Evolutionary conservation across 805 yeast genomes (phyloP).

Genomic region (Wickerhamiella vanderwaltii): DNA sequence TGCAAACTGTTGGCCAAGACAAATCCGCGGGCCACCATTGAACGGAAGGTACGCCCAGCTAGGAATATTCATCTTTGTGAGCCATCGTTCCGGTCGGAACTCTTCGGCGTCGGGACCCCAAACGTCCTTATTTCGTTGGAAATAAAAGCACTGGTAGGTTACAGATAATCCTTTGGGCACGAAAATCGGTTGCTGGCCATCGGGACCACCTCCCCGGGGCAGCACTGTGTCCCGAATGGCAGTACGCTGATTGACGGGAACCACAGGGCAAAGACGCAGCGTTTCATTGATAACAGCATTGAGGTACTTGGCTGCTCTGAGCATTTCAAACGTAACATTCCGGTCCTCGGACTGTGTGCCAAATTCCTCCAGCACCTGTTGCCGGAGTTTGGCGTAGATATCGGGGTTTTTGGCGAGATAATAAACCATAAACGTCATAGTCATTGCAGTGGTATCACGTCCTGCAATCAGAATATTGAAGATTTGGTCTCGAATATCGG

Average conservation of each 20-base stretch:
- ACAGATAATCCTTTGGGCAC: conserved; percentile 32
- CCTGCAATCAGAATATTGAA: conserved; percentile 37
- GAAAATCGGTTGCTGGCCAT: conserved; percentile 28
- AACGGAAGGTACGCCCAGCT: conserved; percentile 43
- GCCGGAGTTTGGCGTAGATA: conserved; percentile 28
- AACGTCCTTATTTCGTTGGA: conserved; percentile 29
- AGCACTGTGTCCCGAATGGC: conserved; percentile 34
- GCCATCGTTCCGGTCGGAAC: conserved; percentile 32
- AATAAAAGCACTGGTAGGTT: conserved; percentile 29
- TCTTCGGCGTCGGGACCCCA: conserved; percentile 33
- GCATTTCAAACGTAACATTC: conserved; percentile 30
- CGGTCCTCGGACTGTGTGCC: conserved; percentile 21
- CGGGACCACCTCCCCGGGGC: conserved; percentile 39
- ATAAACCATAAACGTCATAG: conserved; percentile 30
- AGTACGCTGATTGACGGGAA: conserved; percentile 35
- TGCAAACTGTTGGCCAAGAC: conserved; percentile 47
- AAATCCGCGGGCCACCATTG: conserved; percentile 46
- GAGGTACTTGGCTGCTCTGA: conserved; percentile 34
- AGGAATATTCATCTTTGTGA: conserved; percentile 23
- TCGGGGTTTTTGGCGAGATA: conserved; percentile 33
- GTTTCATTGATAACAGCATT: conserved; percentile 35
- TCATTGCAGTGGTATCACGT: conserved; percentile 38
- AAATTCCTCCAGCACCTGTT: conserved; percentile 18
- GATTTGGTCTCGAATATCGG: conserved; percentile 33
- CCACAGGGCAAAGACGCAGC: conserved; percentile 37